phyloP scores from a whole-genome alignment of 139 green algal species.

The Picochlorum sp. region DNA sequence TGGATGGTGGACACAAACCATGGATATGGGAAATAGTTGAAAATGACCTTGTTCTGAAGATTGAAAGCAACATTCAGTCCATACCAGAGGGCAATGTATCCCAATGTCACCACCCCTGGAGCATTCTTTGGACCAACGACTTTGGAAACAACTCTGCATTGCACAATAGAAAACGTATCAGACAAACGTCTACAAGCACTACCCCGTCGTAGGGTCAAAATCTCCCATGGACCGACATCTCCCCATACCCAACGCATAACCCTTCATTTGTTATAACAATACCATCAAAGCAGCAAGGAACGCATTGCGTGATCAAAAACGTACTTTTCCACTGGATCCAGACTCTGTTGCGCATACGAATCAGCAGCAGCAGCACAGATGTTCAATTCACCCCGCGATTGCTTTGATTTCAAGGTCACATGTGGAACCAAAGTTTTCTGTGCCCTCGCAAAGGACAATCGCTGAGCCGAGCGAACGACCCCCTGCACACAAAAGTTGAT shows the following conservation, averaged over 20 bases:
- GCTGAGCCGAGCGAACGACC: too few species aligned
- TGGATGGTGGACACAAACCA: constrained; percentile 85
- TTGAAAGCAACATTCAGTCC: constrained; percentile 98
- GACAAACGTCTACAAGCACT: neutral
- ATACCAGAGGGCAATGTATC: constrained; percentile 83
- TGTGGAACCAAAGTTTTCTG: too few species aligned
- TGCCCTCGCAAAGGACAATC: too few species aligned
- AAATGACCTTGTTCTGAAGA: constrained; percentile 98
- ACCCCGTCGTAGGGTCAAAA: neutral
- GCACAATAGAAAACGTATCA: neutral
- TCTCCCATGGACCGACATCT: too few species aligned
- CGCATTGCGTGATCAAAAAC: neutral
- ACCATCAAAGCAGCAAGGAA: too few species aligned
- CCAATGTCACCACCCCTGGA: constrained; percentile 55
- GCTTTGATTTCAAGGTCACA: too few species aligned
- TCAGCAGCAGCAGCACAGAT: constrained; percentile 13
- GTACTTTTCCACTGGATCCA: constrained; percentile 15
- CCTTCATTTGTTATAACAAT: too few species aligned
- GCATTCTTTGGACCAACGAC: constrained; percentile 56
- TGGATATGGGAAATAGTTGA: constrained; percentile 98
- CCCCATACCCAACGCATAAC: too few species aligned
- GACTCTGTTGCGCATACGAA: neutral
- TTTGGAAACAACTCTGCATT: constrained; percentile 44
- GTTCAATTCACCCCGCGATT: neutral
- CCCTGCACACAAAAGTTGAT: too few species aligned